Base-by-base conservation (phyloP, 1,139 yeast species). In the Debaryomyces singareniensis region DNA sequence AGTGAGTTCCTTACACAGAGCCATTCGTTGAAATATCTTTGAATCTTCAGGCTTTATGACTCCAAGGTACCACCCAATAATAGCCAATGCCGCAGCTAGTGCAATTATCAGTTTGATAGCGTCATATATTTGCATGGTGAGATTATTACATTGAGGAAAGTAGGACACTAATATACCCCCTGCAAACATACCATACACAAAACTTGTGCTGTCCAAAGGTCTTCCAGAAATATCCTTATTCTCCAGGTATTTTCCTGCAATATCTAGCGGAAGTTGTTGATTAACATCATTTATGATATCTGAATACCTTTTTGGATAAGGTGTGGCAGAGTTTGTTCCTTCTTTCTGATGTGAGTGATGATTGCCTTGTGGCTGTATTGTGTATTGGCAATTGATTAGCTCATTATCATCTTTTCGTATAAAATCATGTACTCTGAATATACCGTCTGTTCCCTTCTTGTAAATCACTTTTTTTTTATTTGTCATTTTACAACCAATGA, bases 361-460 rank as follows among this genome's bases (percentile, higher is more conserved):
- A 7, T 7, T 7, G 7, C 9, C 9, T 20, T 42, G 50, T 2
- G 41, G 39, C 3, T 16, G 14, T 13, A 54, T 43, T 29, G 44
- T 43, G 36, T 52, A 54, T 2, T 58, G 44, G 35, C 59, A 54
- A 22, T 49, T 53, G 20, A 49, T 43, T 24, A 54, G 37, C 24
- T 54, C 68, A 37, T 61, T 58, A 35, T 55, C 61, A 6, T 52
- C 53, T 5, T 47, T 42, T 20, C 45, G 24, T 26, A 46, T 47
- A 22, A 25, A 29, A 5, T 32, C 29, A 35, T 60, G 61, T 33
- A 62, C 45, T n/a, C 68, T 46, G 35, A 60, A 63, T 5, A 62
- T 66, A 3, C 70, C 70, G 38, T 63, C 70, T 6, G 64, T 55
- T 35, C 58, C 68, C 38, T 61, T 67, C 35, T 57, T 56, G 40